Evolutionary conservation across 2,329 filamentous ascomycete species (phyloP).

Genomic region (Sporothrix mexicana): DNA sequence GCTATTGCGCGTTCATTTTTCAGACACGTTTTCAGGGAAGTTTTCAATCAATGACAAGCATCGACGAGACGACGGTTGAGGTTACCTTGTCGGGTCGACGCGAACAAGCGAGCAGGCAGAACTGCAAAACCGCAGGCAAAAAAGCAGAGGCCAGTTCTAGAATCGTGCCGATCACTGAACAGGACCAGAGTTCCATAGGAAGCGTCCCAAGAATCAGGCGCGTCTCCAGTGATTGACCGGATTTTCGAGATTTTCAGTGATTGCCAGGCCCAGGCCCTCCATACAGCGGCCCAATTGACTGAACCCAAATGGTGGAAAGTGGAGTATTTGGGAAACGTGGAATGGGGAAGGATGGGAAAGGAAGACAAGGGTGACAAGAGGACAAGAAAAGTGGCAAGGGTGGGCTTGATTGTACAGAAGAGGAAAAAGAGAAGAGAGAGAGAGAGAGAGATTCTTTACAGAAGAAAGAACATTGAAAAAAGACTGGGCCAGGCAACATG

Average conservation of each 20-base stretch:
- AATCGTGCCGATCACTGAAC: constrained; percentile 10
- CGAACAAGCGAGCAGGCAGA: constrained; percentile 1
- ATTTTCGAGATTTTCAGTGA: background rate
- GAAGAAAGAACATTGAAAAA: background rate
- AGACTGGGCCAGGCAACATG: background rate
- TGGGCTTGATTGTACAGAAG: background rate
- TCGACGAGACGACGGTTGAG: background rate
- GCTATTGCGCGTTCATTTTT: background rate
- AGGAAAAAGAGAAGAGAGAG: background rate
- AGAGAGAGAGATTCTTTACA: no score
- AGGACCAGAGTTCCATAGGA: background rate
- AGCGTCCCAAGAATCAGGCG: background rate
- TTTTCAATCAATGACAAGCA: no score
- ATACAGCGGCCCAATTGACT: background rate
- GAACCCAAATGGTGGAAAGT: background rate
- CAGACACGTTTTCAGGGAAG: no score
- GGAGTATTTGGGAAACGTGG: constrained; percentile 20
- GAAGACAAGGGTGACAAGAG: background rate
- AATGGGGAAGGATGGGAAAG: constrained; percentile 18
- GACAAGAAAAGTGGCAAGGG: background rate
- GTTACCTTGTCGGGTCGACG: background rate
- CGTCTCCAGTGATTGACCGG: background rate
- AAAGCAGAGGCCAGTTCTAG: constrained; percentile 7
- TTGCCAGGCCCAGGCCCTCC: background rate
- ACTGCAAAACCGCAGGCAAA: background rate